Conservation (phyloP, 2,329 filamentous ascomycete genomes). For the Cadophora sp. region DNA sequence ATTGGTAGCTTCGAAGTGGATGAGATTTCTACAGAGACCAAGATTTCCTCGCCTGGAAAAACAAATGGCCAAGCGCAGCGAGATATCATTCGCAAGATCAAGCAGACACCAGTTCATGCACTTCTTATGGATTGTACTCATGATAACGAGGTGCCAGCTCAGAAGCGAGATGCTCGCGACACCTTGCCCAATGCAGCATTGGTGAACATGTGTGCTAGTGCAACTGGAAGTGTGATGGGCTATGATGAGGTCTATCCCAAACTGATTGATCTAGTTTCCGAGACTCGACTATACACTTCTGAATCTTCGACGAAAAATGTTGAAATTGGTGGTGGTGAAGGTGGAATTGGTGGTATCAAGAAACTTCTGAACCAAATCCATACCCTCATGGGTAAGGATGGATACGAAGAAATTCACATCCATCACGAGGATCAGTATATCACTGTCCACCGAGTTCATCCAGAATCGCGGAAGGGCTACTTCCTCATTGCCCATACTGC, state of each 20-base stretch:
- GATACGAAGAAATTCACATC: conserved; percentile 93
- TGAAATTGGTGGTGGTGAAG: conserved; percentile 72
- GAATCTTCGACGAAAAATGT: conserved; percentile 71
- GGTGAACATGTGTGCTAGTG: conserved; percentile 94
- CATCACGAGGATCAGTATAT: conserved; percentile 97
- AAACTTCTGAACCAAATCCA: conserved; percentile 95
- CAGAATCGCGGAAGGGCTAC: conserved; percentile 88
- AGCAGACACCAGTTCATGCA: conserved; percentile 87
- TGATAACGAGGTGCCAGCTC: conserved; percentile 94
- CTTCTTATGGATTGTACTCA: conserved; percentile 99
- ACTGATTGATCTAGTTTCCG: conserved; percentile 90
- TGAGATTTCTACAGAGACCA: conserved; percentile 72
- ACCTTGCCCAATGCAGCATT: conserved; percentile 93
- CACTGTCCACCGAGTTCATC: conserved; percentile 94
- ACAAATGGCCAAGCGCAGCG: conserved; percentile 43
- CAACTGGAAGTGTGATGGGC: conserved; percentile 95
- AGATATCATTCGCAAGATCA: conserved; percentile 76
- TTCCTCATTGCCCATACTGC: conserved; percentile 97
- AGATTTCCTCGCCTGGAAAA: conserved; percentile 41
- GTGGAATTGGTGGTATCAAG: conserved; percentile 89
- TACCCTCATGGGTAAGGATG: conserved; percentile 92
- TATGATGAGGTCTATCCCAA: conserved; percentile 97
- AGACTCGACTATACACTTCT: conserved; percentile 83
- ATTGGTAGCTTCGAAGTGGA: conserved; percentile 98
- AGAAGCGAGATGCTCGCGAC: conserved; percentile 93